Percentiles rank a stretch among this genome's conserved stretches.
These are phyloP conservation scores for Cercospora zeae-maydis DNA, from an alignment of 2,329 filamentous ascomycete species.

Conservation along the genomic window DNA sequence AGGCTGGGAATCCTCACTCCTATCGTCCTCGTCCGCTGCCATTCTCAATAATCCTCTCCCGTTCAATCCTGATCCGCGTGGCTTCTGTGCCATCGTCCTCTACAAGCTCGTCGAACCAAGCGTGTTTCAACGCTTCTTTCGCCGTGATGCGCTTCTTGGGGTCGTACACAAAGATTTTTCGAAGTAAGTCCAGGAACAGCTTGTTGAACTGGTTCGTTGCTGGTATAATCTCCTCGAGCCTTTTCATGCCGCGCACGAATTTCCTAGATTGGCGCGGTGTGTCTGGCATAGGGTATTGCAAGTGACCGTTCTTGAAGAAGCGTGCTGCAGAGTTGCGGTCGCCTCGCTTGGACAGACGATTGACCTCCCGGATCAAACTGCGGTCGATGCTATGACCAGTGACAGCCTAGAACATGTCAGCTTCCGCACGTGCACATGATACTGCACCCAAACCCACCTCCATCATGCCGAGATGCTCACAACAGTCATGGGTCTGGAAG, in stretches of 20 bases:
- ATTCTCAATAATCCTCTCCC: conserved; percentile 27
- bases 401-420: conserved; percentile 26
- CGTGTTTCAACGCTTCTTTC: conserved; percentile 62
- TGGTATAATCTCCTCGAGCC: conserved; percentile 59
- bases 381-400: conserved; percentile 34
- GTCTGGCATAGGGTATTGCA: conserved; percentile 62
- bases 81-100: conserved; percentile 66
- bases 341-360: conserved; percentile 28
- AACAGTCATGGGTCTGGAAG: conserved; percentile 66
- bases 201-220: conserved; percentile 56
- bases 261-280: conserved; percentile 62
- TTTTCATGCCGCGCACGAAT: conserved; percentile 67
- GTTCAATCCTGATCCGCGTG: conserved; percentile 48
- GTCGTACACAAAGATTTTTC: conserved; percentile 64
- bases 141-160: conserved; percentile 63
- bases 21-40: conserved; percentile 16
- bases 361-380: conserved; percentile 35
- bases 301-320: conserved; percentile 44
- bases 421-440: background rate
- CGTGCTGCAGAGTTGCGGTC: conserved; percentile 31
- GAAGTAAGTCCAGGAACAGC: conserved; percentile 60
- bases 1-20: background rate
- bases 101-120: conserved; percentile 63
- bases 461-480: conserved; percentile 68
- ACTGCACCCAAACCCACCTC: conserved; percentile 41